Base-by-base conservation (phyloP, 768 basidiomycete species). In the Boletus vermiculosoides region DNA sequence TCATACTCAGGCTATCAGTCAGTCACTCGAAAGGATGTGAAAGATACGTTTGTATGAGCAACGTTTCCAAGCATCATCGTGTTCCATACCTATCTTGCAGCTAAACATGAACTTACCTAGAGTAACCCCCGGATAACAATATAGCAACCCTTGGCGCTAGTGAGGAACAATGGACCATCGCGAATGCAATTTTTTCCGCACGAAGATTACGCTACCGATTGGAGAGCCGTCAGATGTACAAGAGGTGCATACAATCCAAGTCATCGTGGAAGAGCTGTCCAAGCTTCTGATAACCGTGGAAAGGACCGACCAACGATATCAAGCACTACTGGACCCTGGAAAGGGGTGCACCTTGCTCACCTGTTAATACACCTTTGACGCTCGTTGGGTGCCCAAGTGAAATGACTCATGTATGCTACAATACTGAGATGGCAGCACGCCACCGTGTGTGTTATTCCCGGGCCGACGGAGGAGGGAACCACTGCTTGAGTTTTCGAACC, bases 401-500 rank as follows among this genome's bases (percentile, higher is more conserved):
- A 34, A 52, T 5, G 28, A 37, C 12, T 23, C 6, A 28, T 40
- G 23, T 30, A 31, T 28, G 13, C n/a, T 13, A 44, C 33, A n/a
- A 42, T 28, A 25, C 31, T 18, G 12, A 47, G 8, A 42, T 15
- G 34, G 42, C 3, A 20, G 10, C 10, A 23, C 8, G n/a, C 34
- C 20, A 3, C 16, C 13, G 11, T 11, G 31, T 8, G 33, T 34
- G n/a, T 25, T 22, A 55, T 23, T 8, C 33, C 40, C 13, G n/a
- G n/a, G n/a, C 11, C 4, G 39, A 23, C 0, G 50, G 16, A 5
- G 55, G 48, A 47, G 66, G 52, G 30, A 72, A 72, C 65, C 66
- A 73, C 13, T 59, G 25, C 25, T 66, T 54, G 23, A 72, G 56
- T 47, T 56, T 68, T 20, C 20, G 45, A 31, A 68, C 45, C 47